Conservation (phyloP, 225 moss, liverwort and hornwort species). For the Straminergon stramineum region DNA sequence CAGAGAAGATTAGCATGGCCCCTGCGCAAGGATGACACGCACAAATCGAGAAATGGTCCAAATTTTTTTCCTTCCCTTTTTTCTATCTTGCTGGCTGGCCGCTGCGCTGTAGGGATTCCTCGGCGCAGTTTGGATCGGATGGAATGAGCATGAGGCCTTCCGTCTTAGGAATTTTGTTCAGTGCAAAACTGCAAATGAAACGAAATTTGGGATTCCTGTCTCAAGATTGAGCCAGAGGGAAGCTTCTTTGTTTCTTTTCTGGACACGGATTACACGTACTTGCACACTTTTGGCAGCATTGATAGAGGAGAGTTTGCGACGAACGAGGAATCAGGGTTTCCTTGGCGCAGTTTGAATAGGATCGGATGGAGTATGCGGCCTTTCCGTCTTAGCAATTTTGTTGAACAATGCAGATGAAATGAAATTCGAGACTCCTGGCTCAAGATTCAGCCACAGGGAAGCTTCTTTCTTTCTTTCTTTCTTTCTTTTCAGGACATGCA, state of each 20-base stretch:
- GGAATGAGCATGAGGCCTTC: background rate
- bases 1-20: slow-evolving; percentile 95
- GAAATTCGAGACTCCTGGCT: background rate
- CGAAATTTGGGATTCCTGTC: too few relatives aligned
- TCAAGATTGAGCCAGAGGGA: background rate
- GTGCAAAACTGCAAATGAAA: background rate
- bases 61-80: background rate
- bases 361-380: background rate
- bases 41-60: slow-evolving; percentile 81
- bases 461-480: too few relatives aligned
- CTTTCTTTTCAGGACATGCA: too few relatives aligned
- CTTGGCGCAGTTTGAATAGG: background rate
- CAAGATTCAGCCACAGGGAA: too few relatives aligned
- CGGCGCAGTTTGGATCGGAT: background rate
- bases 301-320: background rate
- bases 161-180: background rate
- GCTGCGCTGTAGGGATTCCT: background rate
- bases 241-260: background rate
- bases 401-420: background rate
- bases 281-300: background rate
- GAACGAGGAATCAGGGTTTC: background rate
- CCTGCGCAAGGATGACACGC: slow-evolving; percentile 32
- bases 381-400: background rate
- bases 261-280: background rate
- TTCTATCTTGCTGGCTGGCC: too few relatives aligned